These are phyloP conservation scores for Microdochium paspali DNA, from an alignment of 2,329 filamentous ascomycete genomes.

Conservation along the genomic window DNA sequence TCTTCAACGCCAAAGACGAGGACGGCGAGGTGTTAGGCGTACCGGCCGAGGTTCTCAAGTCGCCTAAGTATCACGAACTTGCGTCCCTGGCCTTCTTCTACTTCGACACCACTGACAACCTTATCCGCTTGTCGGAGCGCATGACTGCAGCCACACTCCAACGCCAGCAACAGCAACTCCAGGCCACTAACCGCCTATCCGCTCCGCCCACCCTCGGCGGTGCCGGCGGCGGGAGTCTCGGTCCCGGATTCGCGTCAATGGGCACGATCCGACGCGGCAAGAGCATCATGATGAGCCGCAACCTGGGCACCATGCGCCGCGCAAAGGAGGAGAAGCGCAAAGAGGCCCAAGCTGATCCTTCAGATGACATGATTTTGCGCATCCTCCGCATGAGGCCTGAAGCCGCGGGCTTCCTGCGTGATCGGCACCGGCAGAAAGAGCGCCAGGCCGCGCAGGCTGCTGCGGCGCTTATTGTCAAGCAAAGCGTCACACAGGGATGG, in stretches of 20 bases:
- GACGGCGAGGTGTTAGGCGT: slow-evolving; percentile 78
- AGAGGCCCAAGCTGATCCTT: slow-evolving; percentile 91
- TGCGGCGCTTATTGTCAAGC: slow-evolving; percentile 87
- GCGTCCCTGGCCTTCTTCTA: slow-evolving; percentile 98
- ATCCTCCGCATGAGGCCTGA: slow-evolving; percentile 94
- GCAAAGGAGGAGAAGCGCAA: slow-evolving; percentile 94
- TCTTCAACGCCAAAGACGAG: slow-evolving; percentile 91
- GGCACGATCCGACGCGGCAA: slow-evolving; percentile 57
- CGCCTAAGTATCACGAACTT: slow-evolving; percentile 95
- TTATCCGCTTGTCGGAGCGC: slow-evolving; percentile 89
- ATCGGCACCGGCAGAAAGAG: slow-evolving; percentile 89
- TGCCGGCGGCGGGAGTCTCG: slow-evolving; percentile 37
- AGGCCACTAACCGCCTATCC: slow-evolving; percentile 55
- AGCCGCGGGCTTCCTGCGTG: slow-evolving; percentile 76
- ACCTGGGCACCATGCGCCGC: slow-evolving; percentile 90
- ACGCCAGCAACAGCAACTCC: slow-evolving; percentile 60
- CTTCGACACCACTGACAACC: slow-evolving; percentile 81
- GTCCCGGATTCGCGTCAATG: slow-evolving; percentile 52
- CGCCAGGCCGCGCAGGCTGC: slow-evolving; percentile 81
- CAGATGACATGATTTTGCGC: slow-evolving; percentile 93
- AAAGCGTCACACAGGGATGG: slow-evolving; percentile 63
- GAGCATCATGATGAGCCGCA: slow-evolving; percentile 89
- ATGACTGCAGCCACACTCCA: slow-evolving; percentile 86
- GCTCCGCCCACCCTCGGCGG: slow-evolving; percentile 45
- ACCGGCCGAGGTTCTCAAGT: slow-evolving; percentile 83